These are phyloP conservation scores for Isoetes taiwanensis DNA, from an alignment of 75 land plant genomes.

Conservation along the genomic window DNA sequence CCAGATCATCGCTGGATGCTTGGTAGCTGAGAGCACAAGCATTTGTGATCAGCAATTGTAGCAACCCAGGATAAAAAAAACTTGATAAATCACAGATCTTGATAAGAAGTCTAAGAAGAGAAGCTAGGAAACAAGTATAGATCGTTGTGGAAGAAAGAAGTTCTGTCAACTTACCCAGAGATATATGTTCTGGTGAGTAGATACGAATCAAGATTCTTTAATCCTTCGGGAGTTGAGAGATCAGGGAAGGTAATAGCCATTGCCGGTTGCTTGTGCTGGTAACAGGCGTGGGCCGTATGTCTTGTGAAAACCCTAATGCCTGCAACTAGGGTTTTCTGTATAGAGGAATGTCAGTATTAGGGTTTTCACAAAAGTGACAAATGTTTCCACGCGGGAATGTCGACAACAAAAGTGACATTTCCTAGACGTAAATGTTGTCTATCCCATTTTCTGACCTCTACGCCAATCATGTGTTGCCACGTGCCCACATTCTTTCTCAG, in stretches of 20 bases:
- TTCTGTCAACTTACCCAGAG: constrained; percentile 33
- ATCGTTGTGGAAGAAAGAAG: not conserved
- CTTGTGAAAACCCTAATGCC: too few relatives aligned
- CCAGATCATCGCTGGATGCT: constrained; percentile 63
- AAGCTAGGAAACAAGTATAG: not conserved
- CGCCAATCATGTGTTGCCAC: too few relatives aligned
- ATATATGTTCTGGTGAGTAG: constrained; percentile 53
- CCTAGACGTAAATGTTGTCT: too few relatives aligned
- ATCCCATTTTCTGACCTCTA: too few relatives aligned
- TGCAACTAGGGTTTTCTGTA: too few relatives aligned
- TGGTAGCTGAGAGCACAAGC: constrained; percentile 32
- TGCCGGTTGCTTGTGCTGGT: too few relatives aligned
- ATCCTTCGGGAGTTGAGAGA: constrained; percentile 46
- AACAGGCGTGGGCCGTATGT: too few relatives aligned
- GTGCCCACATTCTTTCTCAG: too few relatives aligned
- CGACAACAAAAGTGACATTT: too few relatives aligned
- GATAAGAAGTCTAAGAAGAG: not conserved
- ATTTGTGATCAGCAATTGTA: not conserved
- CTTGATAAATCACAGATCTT: not conserved
- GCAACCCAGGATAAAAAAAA: not conserved
- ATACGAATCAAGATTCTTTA: constrained; percentile 50
- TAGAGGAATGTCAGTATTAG: too few relatives aligned
- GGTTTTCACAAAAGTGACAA: too few relatives aligned
- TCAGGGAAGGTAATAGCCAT: constrained; percentile 69
- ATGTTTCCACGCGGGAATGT: too few relatives aligned